phyloP scores from a whole-genome alignment of 2,329 filamentous ascomycete species.

The Botrytis deweyae region DNA sequence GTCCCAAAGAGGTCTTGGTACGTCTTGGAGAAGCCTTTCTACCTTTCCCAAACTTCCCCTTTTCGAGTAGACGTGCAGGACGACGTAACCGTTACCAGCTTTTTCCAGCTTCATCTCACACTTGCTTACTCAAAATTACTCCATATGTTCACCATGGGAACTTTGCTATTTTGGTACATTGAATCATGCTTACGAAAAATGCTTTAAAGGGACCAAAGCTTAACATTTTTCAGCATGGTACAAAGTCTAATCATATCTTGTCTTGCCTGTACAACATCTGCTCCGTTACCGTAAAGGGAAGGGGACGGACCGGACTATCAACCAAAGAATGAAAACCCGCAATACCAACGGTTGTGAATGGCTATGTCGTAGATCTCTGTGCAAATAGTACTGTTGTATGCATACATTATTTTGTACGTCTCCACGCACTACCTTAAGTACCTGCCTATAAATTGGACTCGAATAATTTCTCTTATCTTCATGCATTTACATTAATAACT shows the following conservation, averaged over 20 bases:
- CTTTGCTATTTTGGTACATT: not conserved
- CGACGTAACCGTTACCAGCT: not conserved
- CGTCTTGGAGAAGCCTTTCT: not conserved
- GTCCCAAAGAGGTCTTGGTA: not conserved
- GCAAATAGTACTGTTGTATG: not conserved
- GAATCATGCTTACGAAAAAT: not conserved
- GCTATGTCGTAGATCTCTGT: not conserved
- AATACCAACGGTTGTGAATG: not conserved
- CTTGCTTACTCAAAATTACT: not conserved
- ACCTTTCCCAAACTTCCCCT: not conserved
- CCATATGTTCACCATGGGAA: not conserved
- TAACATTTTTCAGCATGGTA: not conserved
- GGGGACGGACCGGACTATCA: not conserved
- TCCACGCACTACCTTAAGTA: not conserved
- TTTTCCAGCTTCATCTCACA: not conserved
- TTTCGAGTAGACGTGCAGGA: conserved; percentile 15
- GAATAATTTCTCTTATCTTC: conserved; percentile 12
- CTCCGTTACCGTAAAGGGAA: not conserved
- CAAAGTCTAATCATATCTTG: conserved; percentile 5
- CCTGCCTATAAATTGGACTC: conserved; percentile 1
- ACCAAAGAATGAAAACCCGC: not conserved
- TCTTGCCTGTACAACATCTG: conserved; percentile 9
- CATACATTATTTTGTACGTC: not conserved
- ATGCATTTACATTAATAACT: not conserved
- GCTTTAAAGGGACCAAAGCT: not conserved